Conservation (phyloP, 2,329 filamentous ascomycete genomes). For the Rutstroemia sp. region DNA sequence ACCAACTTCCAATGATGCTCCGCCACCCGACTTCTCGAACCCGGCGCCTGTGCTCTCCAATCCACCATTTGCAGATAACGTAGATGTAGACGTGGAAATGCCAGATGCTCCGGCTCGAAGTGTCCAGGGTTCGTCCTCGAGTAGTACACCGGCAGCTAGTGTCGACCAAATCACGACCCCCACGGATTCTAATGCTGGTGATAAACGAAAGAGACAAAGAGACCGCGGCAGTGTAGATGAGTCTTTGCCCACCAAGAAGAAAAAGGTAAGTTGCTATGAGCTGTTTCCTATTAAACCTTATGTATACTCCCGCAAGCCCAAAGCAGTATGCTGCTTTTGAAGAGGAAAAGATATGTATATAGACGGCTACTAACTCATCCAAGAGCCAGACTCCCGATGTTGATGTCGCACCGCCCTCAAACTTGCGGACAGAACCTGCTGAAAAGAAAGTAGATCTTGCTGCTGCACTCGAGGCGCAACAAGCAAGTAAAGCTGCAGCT, state of each 20-base stretch:
- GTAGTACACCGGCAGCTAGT: neutral
- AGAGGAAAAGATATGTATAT: no score
- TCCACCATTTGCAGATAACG: no score
- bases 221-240: neutral
- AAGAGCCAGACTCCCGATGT: neutral
- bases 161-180: neutral
- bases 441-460: slow-evolving; percentile 3
- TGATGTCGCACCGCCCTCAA: neutral
- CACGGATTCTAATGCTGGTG: neutral
- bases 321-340: no score
- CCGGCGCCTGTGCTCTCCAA: neutral
- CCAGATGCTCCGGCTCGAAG: slow-evolving; percentile 6
- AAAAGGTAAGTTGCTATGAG: neutral
- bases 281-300: neutral
- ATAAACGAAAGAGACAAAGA: slow-evolving; percentile 8
- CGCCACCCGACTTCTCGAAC: neutral
- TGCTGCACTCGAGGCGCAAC: slow-evolving; percentile 9
- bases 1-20: slow-evolving; percentile 30
- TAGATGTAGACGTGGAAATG: slow-evolving; percentile 11
- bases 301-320: neutral
- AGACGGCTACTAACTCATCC: no score
- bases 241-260: slow-evolving; percentile 8
- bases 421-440: neutral
- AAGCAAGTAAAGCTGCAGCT: slow-evolving; percentile 6
- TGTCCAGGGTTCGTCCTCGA: slow-evolving; percentile 4